Conservation (phyloP, 768 basidiomycete species). For the Hypsizygus marmoreus region DNA sequence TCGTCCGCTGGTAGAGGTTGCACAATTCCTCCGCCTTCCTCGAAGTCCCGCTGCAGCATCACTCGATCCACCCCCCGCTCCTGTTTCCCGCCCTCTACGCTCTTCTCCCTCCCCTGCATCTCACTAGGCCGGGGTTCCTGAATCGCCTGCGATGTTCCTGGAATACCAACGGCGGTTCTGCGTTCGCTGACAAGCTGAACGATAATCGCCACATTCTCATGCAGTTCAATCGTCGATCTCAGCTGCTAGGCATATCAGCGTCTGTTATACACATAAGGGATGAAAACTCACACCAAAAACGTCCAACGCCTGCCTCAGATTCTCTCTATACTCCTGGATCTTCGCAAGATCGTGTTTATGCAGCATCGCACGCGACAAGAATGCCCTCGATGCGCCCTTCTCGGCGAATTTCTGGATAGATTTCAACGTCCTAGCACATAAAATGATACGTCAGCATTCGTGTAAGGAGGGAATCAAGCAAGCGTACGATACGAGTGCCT, state of each 20-base stretch:
- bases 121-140: no score
- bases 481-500: slow-evolving; percentile 7
- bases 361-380: slow-evolving; percentile 15
- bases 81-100: no score
- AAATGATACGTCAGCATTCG: background rate
- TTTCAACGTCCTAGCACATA: slow-evolving; percentile 16
- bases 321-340: slow-evolving; percentile 20
- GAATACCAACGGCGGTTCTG: no score
- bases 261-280: background rate
- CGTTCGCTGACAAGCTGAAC: no score
- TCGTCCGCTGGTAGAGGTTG: no score
- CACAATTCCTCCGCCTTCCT: no score
- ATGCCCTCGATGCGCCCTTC: slow-evolving; percentile 12
- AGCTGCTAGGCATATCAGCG: background rate
- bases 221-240: slow-evolving; percentile 21
- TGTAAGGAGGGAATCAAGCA: no score
- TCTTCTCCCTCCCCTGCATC: no score
- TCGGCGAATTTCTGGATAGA: slow-evolving; percentile 18
- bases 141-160: no score
- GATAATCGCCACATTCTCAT: no score
- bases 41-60: no score
- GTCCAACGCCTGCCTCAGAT: slow-evolving; percentile 23
- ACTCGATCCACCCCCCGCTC: no score
- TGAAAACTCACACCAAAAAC: slow-evolving; percentile 23
- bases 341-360: slow-evolving; percentile 15